Percentiles rank a stretch among this genome's conserved stretches.
phyloP scores from a whole-genome alignment of 139 green algal genomes.

The Picochlorum costavermella region DNA sequence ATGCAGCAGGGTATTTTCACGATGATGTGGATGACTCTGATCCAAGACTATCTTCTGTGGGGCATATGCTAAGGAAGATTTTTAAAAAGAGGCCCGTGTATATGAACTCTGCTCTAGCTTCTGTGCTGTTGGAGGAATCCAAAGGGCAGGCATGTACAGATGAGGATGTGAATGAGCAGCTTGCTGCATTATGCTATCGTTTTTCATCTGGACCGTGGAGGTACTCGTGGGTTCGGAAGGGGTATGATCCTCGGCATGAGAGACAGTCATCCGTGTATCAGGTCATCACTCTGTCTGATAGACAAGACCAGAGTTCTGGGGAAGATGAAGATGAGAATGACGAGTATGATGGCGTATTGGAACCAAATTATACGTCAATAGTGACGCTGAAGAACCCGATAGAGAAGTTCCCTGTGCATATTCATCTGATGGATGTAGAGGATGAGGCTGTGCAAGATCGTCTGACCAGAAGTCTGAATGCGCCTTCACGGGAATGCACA shows the following conservation, averaged over 20 bases:
- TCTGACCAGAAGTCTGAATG: background rate
- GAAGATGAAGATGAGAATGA: conserved; percentile 8
- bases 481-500: too few species aligned
- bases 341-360: background rate
- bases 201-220: conserved; percentile 28
- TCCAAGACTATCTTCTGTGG: background rate
- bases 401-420: background rate
- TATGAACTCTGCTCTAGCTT: background rate
- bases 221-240: conserved; percentile 12
- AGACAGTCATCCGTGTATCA: conserved; percentile 9
- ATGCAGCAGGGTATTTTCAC: background rate
- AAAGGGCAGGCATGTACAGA: background rate
- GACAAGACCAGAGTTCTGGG: background rate
- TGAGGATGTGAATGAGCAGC: background rate
- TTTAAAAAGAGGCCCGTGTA: conserved; percentile 6
- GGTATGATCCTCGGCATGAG: conserved; percentile 19
- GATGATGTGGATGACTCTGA: background rate
- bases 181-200: conserved; percentile 14
- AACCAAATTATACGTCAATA: background rate
- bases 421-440: background rate
- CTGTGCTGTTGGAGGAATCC: background rate
- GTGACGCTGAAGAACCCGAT: background rate
- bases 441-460: background rate
- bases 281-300: conserved; percentile 3
- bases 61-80: background rate